Percentiles rank a stretch among this genome's conserved stretches.
Evolutionary conservation across 495 filamentous ascomycete genomes (phyloP).

Genomic region (Chaetomium fimeti): DNA sequence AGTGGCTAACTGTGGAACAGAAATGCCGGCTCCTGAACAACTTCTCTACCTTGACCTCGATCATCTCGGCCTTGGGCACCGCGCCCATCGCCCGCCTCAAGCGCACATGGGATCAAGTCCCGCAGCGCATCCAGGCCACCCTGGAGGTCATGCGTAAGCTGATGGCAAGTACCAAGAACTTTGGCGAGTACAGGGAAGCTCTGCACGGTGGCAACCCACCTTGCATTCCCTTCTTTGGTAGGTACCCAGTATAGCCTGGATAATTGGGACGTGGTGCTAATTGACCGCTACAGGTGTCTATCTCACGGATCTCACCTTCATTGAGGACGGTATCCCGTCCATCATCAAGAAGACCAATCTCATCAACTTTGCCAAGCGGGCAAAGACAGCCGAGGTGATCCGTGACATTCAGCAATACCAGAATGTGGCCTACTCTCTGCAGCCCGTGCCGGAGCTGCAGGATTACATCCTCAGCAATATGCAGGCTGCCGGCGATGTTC

Average conservation of each 20-base stretch:
- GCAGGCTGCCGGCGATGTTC: slow-evolving; percentile 84
- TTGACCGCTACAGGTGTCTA: slow-evolving; percentile 69
- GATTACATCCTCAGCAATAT: slow-evolving; percentile 97
- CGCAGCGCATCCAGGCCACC: slow-evolving; percentile 71
- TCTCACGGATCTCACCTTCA: slow-evolving; percentile 96
- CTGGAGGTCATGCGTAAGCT: slow-evolving; percentile 88
- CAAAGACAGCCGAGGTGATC: slow-evolving; percentile 97
- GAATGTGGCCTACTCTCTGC: slow-evolving; percentile 87
- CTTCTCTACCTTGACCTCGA: slow-evolving; percentile 96
- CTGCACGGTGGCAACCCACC: slow-evolving; percentile 90
- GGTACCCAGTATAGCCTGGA: slow-evolving; percentile 27
- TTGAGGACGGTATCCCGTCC: slow-evolving; percentile 95
- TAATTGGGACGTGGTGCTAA: slow-evolving; percentile 14
- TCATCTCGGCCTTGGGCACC: slow-evolving; percentile 91
- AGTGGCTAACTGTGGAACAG: slow-evolving; percentile 46
- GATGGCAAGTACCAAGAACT: slow-evolving; percentile 98
- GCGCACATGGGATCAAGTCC: slow-evolving; percentile 93
- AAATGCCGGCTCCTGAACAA: slow-evolving; percentile 95
- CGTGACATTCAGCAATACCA: slow-evolving; percentile 98
- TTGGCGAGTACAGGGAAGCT: slow-evolving; percentile 91
- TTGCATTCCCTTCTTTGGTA: slow-evolving; percentile 98
- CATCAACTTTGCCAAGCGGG: slow-evolving; percentile 97
- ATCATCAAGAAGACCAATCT: slow-evolving; percentile 90
- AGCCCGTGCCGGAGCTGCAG: slow-evolving; percentile 86
- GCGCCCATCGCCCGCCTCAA: slow-evolving; percentile 91